phyloP scores from a whole-genome alignment of 2,329 filamentous ascomycete species.

The Colletotrichum lindemuthianum region DNA sequence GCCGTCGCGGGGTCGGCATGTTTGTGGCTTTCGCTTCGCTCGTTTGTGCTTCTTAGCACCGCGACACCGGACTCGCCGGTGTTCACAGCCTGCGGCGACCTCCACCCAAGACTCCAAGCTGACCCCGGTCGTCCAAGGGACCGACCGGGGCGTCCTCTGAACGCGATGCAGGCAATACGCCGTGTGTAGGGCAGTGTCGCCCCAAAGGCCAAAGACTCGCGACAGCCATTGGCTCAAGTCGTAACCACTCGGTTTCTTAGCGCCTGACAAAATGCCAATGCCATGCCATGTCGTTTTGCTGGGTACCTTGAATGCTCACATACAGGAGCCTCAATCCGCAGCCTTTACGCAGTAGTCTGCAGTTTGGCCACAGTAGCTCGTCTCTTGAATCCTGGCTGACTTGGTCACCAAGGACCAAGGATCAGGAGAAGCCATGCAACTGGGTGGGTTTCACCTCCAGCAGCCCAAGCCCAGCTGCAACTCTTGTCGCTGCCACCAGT shows the following conservation, averaged over 20 bases:
- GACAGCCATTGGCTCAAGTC: conserved; percentile 25
- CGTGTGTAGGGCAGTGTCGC: conserved; percentile 19
- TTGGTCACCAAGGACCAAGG: not conserved
- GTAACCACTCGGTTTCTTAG: conserved; percentile 20
- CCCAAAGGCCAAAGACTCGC: conserved; percentile 25
- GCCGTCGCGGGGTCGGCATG: conserved; percentile 10
- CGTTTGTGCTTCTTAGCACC: conserved; percentile 9
- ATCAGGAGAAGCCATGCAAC: conserved; percentile 21
- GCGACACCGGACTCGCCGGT: conserved; percentile 28
- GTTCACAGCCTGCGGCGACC: conserved; percentile 23
- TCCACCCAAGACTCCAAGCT: conserved; percentile 14
- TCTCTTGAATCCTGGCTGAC: no score
- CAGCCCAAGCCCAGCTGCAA: conserved; percentile 26
- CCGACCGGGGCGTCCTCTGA: not conserved
- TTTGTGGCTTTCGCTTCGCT: not conserved
- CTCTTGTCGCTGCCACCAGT: conserved; percentile 8
- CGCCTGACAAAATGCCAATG: conserved; percentile 15
- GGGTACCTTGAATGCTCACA: conserved; percentile 17
- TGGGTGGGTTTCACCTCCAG: conserved; percentile 32
- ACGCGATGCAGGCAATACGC: conserved; percentile 1
- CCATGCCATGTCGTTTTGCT: conserved; percentile 10
- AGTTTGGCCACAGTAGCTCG: conserved; percentile 21
- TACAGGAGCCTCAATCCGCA: conserved; percentile 20
- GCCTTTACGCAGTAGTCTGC: conserved; percentile 15
- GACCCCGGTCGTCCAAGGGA: not conserved